Conservation (phyloP, 139 green algal species). For the Haematococcus sp. region DNA sequence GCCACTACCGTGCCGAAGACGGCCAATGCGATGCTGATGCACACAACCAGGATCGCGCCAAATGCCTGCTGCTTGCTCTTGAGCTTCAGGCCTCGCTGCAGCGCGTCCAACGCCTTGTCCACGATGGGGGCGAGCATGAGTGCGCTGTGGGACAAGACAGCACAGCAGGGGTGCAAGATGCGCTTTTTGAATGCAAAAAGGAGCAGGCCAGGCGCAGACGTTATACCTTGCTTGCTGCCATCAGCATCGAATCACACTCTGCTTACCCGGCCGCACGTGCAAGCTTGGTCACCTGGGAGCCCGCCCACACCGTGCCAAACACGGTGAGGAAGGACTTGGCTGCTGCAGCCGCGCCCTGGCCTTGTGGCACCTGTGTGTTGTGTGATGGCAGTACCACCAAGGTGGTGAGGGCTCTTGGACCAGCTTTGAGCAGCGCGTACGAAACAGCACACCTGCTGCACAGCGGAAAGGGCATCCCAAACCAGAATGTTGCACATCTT, state of each 20-base stretch:
- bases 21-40: background rate
- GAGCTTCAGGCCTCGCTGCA: background rate
- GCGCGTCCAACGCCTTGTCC: background rate
- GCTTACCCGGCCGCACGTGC: constrained; percentile 16
- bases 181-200: no score
- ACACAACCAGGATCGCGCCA: background rate
- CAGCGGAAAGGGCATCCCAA: no score
- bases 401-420: no score
- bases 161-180: no score
- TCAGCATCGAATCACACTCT: background rate
- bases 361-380: constrained; percentile 18
- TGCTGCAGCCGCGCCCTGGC: constrained; percentile 12
- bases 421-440: no score
- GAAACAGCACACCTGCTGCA: no score
- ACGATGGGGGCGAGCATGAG: constrained; percentile 9
- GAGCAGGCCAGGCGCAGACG: background rate
- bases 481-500: no score
- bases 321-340: constrained; percentile 30
- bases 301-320: constrained; percentile 62
- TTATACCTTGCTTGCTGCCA: background rate
- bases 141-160: background rate
- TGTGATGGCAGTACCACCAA: no score
- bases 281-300: constrained; percentile 64
- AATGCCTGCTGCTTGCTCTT: constrained; percentile 3
- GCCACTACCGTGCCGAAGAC: background rate